phyloP scores from a whole-genome alignment of 768 basidiomycete species.

The Psilocybe azurescens region DNA sequence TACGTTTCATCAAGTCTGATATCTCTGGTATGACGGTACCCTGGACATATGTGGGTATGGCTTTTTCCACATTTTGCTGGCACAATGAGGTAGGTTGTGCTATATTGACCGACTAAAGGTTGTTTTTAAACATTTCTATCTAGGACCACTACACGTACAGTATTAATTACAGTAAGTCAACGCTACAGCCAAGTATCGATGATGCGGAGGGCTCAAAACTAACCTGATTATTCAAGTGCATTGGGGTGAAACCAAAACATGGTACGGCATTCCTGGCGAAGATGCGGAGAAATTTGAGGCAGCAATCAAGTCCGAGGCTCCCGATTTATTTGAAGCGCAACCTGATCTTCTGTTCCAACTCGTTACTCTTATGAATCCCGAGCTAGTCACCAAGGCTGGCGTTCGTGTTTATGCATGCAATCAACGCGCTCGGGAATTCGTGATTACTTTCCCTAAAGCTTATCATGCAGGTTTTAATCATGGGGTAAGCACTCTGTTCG shows the following conservation, averaged over 20 bases:
- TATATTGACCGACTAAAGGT: not conserved
- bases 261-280: constrained; percentile 98
- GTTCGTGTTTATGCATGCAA: constrained; percentile 95
- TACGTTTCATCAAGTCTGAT: constrained; percentile 97
- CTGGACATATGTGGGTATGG: constrained; percentile 99
- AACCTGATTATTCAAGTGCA: constrained; percentile 66
- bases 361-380: constrained; percentile 96
- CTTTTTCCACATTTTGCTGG: constrained; percentile 99
- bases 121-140: constrained; percentile 3
- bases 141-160: constrained; percentile 98
- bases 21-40: constrained; percentile 99
- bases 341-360: constrained; percentile 97
- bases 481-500: constrained; percentile 65
- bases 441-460: constrained; percentile 96
- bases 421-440: constrained; percentile 96
- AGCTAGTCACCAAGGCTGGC: constrained; percentile 82
- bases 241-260: constrained; percentile 99
- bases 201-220: constrained; percentile 10
- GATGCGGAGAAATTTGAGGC: constrained; percentile 97
- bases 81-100: constrained; percentile 83
- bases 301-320: constrained; percentile 93
- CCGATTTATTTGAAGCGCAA: constrained; percentile 97
- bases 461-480: constrained; percentile 99
- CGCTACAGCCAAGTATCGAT: constrained; percentile 15
- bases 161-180: constrained; percentile 84